Evolutionary conservation across 2,329 filamentous ascomycete species (phyloP).

Genomic region (Westerdykella ornata): DNA sequence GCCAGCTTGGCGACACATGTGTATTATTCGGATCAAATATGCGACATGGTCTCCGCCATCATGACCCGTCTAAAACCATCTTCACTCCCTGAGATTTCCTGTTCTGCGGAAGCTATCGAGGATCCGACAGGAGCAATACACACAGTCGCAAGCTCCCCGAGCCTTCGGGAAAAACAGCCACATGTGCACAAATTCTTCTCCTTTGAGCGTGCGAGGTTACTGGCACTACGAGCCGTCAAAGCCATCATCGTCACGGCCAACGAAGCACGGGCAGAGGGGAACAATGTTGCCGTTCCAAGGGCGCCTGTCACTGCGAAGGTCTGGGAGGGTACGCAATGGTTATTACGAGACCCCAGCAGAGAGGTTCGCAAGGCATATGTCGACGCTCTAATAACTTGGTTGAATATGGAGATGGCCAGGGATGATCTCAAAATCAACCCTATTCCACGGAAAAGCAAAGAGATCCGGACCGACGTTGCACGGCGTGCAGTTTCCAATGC

Average conservation of each 20-base stretch:
- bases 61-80: slow-evolving; percentile 69
- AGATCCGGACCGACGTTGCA: slow-evolving; percentile 43
- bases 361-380: slow-evolving; percentile 78
- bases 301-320: slow-evolving; percentile 71
- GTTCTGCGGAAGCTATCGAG: slow-evolving; percentile 44
- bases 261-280: slow-evolving; percentile 36
- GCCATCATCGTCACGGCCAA: slow-evolving; percentile 78
- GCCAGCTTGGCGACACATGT: slow-evolving; percentile 89
- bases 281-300: slow-evolving; percentile 54
- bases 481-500: slow-evolving; percentile 64
- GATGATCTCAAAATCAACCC: slow-evolving; percentile 58
- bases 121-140: slow-evolving; percentile 46
- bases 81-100: slow-evolving; percentile 39
- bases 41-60: slow-evolving; percentile 84
- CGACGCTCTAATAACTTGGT: slow-evolving; percentile 77
- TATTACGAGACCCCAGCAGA: slow-evolving; percentile 71
- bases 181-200: slow-evolving; percentile 55
- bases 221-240: slow-evolving; percentile 72
- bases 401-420: slow-evolving; percentile 68
- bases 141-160: slow-evolving; percentile 44
- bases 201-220: slow-evolving; percentile 54
- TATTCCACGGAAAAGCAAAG: slow-evolving; percentile 43
- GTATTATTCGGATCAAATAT: slow-evolving; percentile 94
- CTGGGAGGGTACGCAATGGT: slow-evolving; percentile 96
- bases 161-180: slow-evolving; percentile 47